Base-by-base conservation (phyloP, 2,329 filamentous ascomycete species). In the Apiospora aurea region DNA sequence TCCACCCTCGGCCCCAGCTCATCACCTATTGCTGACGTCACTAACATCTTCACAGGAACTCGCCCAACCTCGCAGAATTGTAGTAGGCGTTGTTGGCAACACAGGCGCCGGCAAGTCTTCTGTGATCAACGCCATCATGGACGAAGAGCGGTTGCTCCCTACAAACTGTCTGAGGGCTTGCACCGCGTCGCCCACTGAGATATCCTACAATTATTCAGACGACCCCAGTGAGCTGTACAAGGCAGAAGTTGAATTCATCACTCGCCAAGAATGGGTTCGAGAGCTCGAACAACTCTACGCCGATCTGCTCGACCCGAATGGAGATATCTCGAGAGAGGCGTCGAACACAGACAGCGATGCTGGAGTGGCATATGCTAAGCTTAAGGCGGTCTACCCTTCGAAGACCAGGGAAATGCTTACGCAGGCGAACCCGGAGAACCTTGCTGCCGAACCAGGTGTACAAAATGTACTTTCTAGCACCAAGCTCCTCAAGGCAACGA, bases 121-220 rank as follows among this genome's bases (percentile, higher is more conserved):
- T 10, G 64, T 77, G 11, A 75, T 77, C 64, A 78, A 78, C 67
- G 73, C 74, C 1, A 51, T 78, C 21, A 49, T 75, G 18, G 72
- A 71, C 11, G 78, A 79, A 53, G 83, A 84, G 74, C 84, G 7
- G 72, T 10, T 64, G 18, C 29, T 83, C 0, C 82, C 80, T 0
- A 83, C 82, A 0, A 82, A 77, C 69, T 89, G 89, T 68, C 34
- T 80, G 21, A 75, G 78, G 11, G 78, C 77, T 34, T 79, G 77
- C 46, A 79, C 78, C 67, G 77, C 78, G 1, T 77, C 75, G 29
- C 75, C 76, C 3, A 78, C 75, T 7, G 76, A 79, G 69, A 75
- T 79, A 8, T 78, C 77, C 0, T 80, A 75, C 69, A 80, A 80
- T 51, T 61, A 78, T 64, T 79, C 78, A 13, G 74, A 77, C 49